Base-by-base conservation (phyloP, 768 basidiomycete species). In the Hericium coralloides region DNA sequence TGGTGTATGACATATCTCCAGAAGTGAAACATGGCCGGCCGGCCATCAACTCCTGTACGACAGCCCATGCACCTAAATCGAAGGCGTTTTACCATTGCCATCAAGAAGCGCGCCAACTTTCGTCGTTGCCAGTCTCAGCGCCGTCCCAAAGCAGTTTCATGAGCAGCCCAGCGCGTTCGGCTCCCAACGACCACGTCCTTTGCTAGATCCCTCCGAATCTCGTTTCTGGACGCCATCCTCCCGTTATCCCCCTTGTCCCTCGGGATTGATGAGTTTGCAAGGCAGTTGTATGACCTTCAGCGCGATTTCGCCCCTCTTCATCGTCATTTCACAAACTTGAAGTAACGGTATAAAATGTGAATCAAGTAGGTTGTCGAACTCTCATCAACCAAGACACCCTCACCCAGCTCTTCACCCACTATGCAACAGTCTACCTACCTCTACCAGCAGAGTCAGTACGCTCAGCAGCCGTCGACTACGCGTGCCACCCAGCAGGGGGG, bases 71-170 rank as follows among this genome's bases (percentile, higher is more conserved):
- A 31, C 31, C 31, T 31, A 8, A 48, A 52, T 36, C 54, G 58
- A 59, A 60, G 50, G 47, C 17, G 48, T 38, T 36, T 55, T 60
- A 3, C 60, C 60, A 39, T 60, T 55, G 49, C 47, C 8, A 51
- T 39, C 9, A 25, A 22, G 26, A 53, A 37, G 20, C 52, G 43
- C 17, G 20, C 17, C 26, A 45, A 22, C 36, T 51, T 38, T 26
- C 47, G 37, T 53, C 50, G 22, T 45, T 60, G 53, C 53, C 54
- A 60, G 59, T 58, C 57, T 54, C 55, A 47, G 49, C 23, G 49
- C 49, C 18, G 15, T 14, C 41, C 59, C 43, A 45, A 45, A 18
- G 43, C 43, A 45, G 43, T 45, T 45, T 45, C 15, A 45, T 45
- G 43, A 45, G 20, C 20, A n/a, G n/a, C 43, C 12, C 43, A 18